Percentiles rank a stretch among this genome's conserved stretches.
phyloP scores from a whole-genome alignment of 2,329 filamentous ascomycete species.

The Aspergillus fijiensis region DNA sequence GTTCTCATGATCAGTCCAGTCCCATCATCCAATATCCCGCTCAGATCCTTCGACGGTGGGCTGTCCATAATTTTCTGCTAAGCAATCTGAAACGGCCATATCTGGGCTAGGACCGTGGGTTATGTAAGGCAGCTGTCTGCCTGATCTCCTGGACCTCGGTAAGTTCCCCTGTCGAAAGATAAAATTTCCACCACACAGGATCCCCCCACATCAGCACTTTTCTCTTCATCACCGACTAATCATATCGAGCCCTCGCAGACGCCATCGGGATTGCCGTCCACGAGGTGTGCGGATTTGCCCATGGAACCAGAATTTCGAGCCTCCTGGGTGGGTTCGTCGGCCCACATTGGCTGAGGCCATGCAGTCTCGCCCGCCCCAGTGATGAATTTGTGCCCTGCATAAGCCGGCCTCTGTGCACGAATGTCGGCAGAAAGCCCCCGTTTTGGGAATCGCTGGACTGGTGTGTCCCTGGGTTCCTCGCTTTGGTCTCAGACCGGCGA shows the following conservation, averaged over 20 bases:
- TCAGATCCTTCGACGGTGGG: not conserved
- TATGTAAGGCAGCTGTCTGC: not conserved
- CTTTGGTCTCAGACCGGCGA: not conserved
- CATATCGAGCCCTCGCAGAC: not conserved
- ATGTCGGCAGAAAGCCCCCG: conserved; percentile 8
- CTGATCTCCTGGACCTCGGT: conserved; percentile 1
- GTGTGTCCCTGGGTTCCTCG: not conserved
- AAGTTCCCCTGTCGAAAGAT: not conserved
- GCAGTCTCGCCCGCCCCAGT: conserved; percentile 4
- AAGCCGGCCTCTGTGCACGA: conserved; percentile 11
- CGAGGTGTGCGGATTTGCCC: conserved; percentile 9
- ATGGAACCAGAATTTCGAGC: conserved; percentile 8
- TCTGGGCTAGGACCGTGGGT: not conserved
- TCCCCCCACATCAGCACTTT: not conserved
- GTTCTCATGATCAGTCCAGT: not conserved
- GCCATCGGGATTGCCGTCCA: conserved; percentile 6
- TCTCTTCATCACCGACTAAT: conserved; percentile 6
- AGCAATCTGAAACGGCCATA: not conserved
- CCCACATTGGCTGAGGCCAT: conserved; percentile 15
- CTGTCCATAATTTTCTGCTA: not conserved
- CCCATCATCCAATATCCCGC: not conserved
- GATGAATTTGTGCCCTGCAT: conserved; percentile 13
- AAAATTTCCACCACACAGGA: conserved; percentile 5
- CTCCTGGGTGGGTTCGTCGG: conserved; percentile 2
- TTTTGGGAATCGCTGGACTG: conserved; percentile 4